These are phyloP conservation scores for Paramecium pentaurelia DNA, from an alignment of 73 alveolate genomes.

Conservation along the genomic window DNA sequence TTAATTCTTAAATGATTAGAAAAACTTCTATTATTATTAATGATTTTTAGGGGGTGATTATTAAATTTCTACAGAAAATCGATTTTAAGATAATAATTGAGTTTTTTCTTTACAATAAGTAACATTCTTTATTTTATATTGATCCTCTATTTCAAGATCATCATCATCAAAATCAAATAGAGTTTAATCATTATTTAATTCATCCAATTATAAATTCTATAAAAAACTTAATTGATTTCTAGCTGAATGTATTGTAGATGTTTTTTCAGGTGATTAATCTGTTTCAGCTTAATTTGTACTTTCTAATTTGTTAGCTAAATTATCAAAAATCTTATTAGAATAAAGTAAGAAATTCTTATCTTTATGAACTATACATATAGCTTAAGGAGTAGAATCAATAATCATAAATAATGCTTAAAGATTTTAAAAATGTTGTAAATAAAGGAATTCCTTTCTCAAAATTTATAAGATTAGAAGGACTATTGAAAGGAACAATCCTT, in stretches of 20 bases:
- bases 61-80: not conserved
- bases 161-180: not conserved
- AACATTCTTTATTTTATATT: not conserved
- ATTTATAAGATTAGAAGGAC: not conserved
- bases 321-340: not conserved
- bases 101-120: not conserved
- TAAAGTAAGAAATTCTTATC: not conserved
- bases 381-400: conserved; percentile 1
- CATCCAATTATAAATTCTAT: not conserved
- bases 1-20: not conserved
- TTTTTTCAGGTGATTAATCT: not conserved
- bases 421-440: not conserved
- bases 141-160: not conserved
- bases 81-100: not conserved
- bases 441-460: not conserved
- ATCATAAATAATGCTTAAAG: not conserved
- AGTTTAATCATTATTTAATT: not conserved
- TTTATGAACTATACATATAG: conserved; percentile 17
- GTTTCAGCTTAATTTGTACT: not conserved
- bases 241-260: not conserved
- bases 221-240: not conserved
- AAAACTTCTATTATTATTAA: not conserved
- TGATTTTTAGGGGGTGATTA: not conserved
- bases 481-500: not conserved
- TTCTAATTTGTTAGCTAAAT: not conserved